Base-by-base conservation (phyloP, 805 yeast species). In the Yamadazyma tumulicola region DNA sequence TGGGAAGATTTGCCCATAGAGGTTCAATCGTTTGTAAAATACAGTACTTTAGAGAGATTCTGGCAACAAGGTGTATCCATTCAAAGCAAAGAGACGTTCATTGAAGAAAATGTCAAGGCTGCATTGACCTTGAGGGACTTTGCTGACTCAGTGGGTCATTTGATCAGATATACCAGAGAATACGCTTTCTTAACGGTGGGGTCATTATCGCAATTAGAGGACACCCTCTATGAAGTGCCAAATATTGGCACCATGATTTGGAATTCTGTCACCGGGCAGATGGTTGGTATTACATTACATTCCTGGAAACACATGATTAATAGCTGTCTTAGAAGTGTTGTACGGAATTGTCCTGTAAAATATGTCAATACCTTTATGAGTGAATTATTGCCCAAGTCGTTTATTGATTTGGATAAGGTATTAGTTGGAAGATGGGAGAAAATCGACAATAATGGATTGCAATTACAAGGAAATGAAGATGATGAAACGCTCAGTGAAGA, bases 41-140 rank as follows among this genome's bases (percentile, higher is more conserved):
- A 86, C 49, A 82, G 94, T 41, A 83, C 94, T 32, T 79, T 81
- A 54, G 99, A 93, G 63, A 71, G 97, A 50, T 93, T 93, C 57
- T 93, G 99, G 99, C 97, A 94, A 54, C 95, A 88, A 41, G 98
- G 98, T 12, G 94, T 95, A 15, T 85, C 96, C 1, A 84, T 85
- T 38, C 95, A 93, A 59, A 80, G 95, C 2, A 83, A 86, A 50
- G 97, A 93, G 54, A 88, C 93, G 21, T 94, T 93, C 47, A 81
- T 93, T 43, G 95, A 85, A 54, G 97, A 93, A 54, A 88, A 81
- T 50, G 95, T 86, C 38, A 87, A 84, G 54, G 97, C 98, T 0
- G 86, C 93, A 68, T 83, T 84, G 44, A 89, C 98, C 0, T 64
- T 93, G 38, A 74, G 97, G 46, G 98, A 93, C 61, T 93, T 93